A percentile compares a stretch with the other conserved stretches of the same genome.
Conservation (phyloP, 2,329 filamentous ascomycete genomes). For the Aureobasidium vineae region DNA sequence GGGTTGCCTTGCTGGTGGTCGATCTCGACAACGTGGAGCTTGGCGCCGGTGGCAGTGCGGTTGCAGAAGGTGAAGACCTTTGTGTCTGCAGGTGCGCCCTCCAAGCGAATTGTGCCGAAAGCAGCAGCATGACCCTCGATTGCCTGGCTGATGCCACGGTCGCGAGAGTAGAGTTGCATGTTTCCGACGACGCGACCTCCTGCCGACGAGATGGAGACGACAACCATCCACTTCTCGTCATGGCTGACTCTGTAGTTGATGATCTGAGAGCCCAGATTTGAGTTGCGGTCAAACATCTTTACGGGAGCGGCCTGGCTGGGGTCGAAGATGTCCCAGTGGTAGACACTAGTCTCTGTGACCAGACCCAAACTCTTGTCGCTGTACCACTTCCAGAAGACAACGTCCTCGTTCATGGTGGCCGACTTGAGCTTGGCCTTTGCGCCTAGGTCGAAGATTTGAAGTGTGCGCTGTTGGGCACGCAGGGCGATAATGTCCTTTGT, state of each 20-base stretch:
- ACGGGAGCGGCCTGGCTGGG: constrained; percentile 72
- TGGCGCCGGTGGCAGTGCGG: constrained; percentile 81
- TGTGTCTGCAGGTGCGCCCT: constrained; percentile 84
- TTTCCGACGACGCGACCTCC: constrained; percentile 90
- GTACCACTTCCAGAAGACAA: constrained; percentile 99
- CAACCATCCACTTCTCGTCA: constrained; percentile 97
- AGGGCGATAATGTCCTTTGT: constrained; percentile 92
- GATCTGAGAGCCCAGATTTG: constrained; percentile 93
- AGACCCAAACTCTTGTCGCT: constrained; percentile 84
- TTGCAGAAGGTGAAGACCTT: constrained; percentile 98
- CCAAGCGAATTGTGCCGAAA: constrained; percentile 84
- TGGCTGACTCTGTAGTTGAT: constrained; percentile 98
- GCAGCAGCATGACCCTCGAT: constrained; percentile 97
- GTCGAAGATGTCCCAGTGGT: constrained; percentile 98
- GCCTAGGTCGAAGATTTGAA: constrained; percentile 96
- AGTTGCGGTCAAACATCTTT: constrained; percentile 93
- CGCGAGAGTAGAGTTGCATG: constrained; percentile 96
- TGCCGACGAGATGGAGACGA: constrained; percentile 92
- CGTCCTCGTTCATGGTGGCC: constrained; percentile 92
- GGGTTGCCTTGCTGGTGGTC: constrained; percentile 90
- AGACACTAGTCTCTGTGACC: constrained; percentile 86
- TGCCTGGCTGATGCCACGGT: constrained; percentile 93
- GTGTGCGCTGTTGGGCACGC: constrained; percentile 87
- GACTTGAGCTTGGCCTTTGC: constrained; percentile 97
- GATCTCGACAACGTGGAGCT: constrained; percentile 96